These are phyloP conservation scores for Geum urbanum DNA, from an alignment of 306 rosid genomes.

Conservation along the genomic window DNA sequence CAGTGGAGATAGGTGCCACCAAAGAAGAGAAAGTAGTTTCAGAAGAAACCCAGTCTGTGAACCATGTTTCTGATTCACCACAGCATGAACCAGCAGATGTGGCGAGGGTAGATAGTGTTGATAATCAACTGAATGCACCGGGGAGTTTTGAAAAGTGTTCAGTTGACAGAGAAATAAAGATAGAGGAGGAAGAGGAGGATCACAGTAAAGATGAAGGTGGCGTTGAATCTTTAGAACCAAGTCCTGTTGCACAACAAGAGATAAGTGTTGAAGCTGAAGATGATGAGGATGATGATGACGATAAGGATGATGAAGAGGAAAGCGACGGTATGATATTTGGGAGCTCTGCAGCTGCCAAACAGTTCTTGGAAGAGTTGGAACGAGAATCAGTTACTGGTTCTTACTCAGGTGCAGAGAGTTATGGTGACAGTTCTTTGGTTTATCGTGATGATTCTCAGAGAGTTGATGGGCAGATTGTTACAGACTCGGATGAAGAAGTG, in stretches of 20 bases:
- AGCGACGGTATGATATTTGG: constrained; percentile 62
- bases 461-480: constrained; percentile 85
- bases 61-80: constrained; percentile 8
- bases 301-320: constrained; percentile 33
- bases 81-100: constrained; percentile 16
- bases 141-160: constrained; percentile 27
- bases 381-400: constrained; percentile 45
- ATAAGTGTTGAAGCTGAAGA: constrained; percentile 1
- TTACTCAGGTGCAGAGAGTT: constrained; percentile 47
- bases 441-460: constrained; percentile 49
- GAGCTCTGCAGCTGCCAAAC: constrained; percentile 60
- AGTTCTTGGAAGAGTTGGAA: constrained; percentile 67
- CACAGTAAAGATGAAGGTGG: constrained; percentile 31
- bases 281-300: constrained; percentile 6
- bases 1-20: constrained; percentile 4
- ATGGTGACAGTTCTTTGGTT: constrained; percentile 27
- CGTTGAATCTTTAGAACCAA: not conserved
- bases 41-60: constrained; percentile 11
- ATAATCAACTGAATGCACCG: constrained; percentile 20
- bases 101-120: constrained; percentile 5
- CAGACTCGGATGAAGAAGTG: constrained; percentile 84
- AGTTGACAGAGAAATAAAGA: constrained; percentile 21
- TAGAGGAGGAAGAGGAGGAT: constrained; percentile 36
- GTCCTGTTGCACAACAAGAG: constrained; percentile 11
- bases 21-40: constrained; percentile 13